Evolutionary conservation across 768 basidiomycete genomes (phyloP), one percentile per base, ranked within the genome.

Genomic region (Lentinula detonsa): DNA sequence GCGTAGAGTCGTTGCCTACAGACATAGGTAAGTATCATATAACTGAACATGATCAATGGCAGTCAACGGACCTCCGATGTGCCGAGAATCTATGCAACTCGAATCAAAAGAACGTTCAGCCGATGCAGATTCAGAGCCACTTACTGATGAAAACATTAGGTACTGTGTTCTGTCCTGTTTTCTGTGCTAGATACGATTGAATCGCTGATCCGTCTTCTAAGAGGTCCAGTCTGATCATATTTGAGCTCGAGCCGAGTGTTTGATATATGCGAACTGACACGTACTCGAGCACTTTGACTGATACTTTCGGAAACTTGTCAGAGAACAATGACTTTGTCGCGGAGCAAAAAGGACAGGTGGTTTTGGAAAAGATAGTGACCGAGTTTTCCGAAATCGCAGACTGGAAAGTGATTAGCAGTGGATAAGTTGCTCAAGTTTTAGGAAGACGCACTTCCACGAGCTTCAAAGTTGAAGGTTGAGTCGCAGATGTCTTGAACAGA

Each of bases 141-240:
- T 52, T 48, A 81, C 81, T 75, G 65, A 85, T 81, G 72, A 83
- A 85, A 60, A 81, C 79, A 68, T 81, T 81, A 43, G 83, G 83
- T 3, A 85, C 84, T 18, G 80, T 78, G 23, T 74, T 66, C 62
- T 78, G 84, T 4, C 74, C 74, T 0, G 83, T 82, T 72, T 76
- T 79, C 57, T 74, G 57, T 18, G 4, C n/a, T 10, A 85, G 74
- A 66, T 83, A 84, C 49, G 70, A 64, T 64, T 85, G 83, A 60
- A 85, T 81, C 0, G 64, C 77, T 11, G 58, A 10, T 28, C 76
- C 80, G 31, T 85, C 79, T 4, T 73, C 65, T 34, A 71, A 67
- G 35, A 63, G 33, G 66, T 82, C 81, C 43, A 82, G 66, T 63
- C 81, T 79, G 33, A 33, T 35, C 31, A 34, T 13, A n/a, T 8